These are phyloP conservation scores for Macrolepiota dolichaula DNA, from an alignment of 768 basidiomycete genomes.

Conservation along the genomic window DNA sequence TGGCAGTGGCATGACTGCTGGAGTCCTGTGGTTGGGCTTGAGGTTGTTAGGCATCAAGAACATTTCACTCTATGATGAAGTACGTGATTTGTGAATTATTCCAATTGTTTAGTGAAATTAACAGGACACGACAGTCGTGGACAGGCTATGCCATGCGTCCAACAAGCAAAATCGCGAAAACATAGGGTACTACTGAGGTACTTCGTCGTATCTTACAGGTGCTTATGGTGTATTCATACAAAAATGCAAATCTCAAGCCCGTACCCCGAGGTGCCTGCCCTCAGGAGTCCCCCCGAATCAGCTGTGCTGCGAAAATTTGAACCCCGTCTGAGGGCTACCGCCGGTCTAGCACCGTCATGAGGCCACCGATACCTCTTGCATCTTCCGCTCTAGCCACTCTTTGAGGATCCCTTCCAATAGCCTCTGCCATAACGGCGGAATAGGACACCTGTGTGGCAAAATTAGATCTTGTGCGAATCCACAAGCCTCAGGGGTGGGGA, in stretches of 20 bases:
- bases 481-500: neutral
- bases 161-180: constrained; percentile 70
- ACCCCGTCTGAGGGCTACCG: neutral
- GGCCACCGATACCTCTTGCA: constrained; percentile 60
- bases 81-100: constrained; percentile 30
- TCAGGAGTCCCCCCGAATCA: neutral
- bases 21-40: constrained; percentile 89
- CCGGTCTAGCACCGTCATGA: constrained; percentile 68
- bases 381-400: constrained; percentile 61
- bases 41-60: constrained; percentile 60
- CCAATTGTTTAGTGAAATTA: constrained; percentile 6
- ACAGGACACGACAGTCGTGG: constrained; percentile 67
- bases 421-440: neutral
- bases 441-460: neutral
- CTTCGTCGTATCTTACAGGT: neutral
- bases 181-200: constrained; percentile 3
- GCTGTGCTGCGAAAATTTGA: neutral
- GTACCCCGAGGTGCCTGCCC: neutral
- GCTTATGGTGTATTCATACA: neutral
- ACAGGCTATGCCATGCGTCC: constrained; percentile 83
- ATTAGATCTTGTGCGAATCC: neutral
- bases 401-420: constrained; percentile 43
- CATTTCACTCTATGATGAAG: constrained; percentile 91
- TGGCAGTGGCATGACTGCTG: constrained; percentile 99
- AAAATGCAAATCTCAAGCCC: neutral